phyloP scores from a whole-genome alignment of 2,329 filamentous ascomycete species.

The Dothideomycetidae sp. region DNA sequence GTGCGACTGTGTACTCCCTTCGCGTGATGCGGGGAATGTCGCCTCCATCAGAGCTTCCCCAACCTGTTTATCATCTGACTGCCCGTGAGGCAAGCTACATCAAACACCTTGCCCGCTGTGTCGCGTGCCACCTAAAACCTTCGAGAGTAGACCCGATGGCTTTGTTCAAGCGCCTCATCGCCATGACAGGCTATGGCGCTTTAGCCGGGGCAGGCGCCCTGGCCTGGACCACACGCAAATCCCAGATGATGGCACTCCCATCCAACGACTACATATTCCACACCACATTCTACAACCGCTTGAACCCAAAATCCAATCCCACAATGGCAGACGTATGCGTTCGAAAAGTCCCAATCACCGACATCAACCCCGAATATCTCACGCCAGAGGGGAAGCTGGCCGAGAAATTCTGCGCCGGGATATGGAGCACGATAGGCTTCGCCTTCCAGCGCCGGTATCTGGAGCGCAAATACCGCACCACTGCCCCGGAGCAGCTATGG shows the following conservation, averaged over 20 bases:
- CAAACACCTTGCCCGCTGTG: too few relatives aligned
- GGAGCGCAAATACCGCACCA: conserved; percentile 42
- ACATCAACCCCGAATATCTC: conserved; percentile 51
- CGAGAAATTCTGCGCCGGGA: conserved; percentile 51
- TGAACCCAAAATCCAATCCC: conserved; percentile 50
- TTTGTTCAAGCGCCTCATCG: conserved; percentile 19
- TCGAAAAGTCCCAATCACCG: conserved; percentile 45
- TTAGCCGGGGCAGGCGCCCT: conserved; percentile 37
- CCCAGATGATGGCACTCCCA: conserved; percentile 44
- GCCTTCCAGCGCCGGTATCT: conserved; percentile 44
- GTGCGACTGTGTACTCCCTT: too few relatives aligned
- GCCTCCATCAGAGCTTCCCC: not conserved
- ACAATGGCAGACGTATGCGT: conserved; percentile 51
- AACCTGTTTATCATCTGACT: not conserved
- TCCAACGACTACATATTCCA: conserved; percentile 47
- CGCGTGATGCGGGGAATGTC: too few relatives aligned
- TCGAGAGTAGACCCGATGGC: conserved; percentile 20
- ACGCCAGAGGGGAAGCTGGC: conserved; percentile 46
- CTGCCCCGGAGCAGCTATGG: conserved; percentile 46
- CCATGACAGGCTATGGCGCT: conserved; percentile 20
- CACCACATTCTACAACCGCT: conserved; percentile 40
- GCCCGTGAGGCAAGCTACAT: too few relatives aligned
- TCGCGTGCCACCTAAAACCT: too few relatives aligned
- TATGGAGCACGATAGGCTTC: conserved; percentile 51
- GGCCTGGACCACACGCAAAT: conserved; percentile 40